Evolutionary conservation across 202 grass and related monocot species (phyloP).

Genomic region (Carex arenaria): DNA sequence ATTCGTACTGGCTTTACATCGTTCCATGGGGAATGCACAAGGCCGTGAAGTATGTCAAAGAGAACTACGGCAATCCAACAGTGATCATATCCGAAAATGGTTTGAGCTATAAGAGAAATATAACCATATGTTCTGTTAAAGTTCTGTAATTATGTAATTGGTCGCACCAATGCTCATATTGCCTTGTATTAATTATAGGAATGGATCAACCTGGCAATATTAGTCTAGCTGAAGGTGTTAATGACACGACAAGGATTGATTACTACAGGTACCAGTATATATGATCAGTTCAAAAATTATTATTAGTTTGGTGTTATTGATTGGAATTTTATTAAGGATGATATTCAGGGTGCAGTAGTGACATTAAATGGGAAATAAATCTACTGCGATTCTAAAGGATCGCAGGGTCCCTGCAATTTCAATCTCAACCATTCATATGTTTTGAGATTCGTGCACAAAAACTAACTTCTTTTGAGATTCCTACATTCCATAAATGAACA

Average conservation of each 20-base stretch:
- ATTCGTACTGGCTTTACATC: slow-evolving; percentile 58
- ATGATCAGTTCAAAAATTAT: not conserved
- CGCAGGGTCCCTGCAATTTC: too few relatives aligned
- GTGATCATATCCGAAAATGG: slow-evolving; percentile 55
- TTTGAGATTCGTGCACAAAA: too few relatives aligned
- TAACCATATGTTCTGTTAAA: not conserved
- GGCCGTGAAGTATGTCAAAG: slow-evolving; percentile 50
- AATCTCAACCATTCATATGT: too few relatives aligned
- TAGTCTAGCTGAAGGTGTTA: slow-evolving; percentile 51
- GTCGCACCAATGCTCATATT: not conserved
- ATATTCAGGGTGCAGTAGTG: not conserved
- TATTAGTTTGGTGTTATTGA: not conserved
- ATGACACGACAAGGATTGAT: slow-evolving; percentile 54
- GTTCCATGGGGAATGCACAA: slow-evolving; percentile 61
- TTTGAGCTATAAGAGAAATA: slow-evolving; percentile 9
- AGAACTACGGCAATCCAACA: slow-evolving; percentile 43
- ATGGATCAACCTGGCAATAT: slow-evolving; percentile 82
- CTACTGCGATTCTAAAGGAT: too few relatives aligned
- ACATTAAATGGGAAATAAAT: not conserved
- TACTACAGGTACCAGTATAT: slow-evolving; percentile 48
- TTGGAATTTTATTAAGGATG: not conserved
- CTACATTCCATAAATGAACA: too few relatives aligned
- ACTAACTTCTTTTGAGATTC: too few relatives aligned
- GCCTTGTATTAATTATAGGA: slow-evolving; percentile 34
- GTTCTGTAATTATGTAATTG: not conserved